Evolutionary conservation across 805 yeast genomes (phyloP).

Genomic region (Saturnispora hagleri): DNA sequence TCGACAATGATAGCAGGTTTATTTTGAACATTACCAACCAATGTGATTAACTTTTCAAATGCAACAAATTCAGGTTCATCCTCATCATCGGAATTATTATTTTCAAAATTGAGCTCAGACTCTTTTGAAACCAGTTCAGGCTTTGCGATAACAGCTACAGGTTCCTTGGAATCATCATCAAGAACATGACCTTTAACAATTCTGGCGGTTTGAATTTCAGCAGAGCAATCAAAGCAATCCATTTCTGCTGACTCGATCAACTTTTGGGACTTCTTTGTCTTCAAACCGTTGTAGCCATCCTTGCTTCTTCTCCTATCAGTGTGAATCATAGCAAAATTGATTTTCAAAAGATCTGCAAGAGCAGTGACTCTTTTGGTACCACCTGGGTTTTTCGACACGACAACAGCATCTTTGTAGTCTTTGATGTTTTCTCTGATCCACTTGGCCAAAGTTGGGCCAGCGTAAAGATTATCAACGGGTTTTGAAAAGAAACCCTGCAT

Average conservation of each 20-base stretch:
- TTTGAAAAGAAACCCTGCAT: conserved; percentile 98
- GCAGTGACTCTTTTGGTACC: conserved; percentile 98
- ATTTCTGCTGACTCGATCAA: conserved; percentile 31
- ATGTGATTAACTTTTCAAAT: conserved; percentile 82
- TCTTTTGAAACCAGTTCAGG: conserved; percentile 19
- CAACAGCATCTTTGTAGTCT: conserved; percentile 82
- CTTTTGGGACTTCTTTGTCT: conserved; percentile 35
- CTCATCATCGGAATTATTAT: conserved; percentile 80
- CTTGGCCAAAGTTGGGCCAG: conserved; percentile 91
- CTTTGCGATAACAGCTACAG: conserved; percentile 8
- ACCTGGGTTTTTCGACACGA: conserved; percentile 98
- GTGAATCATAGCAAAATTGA: conserved; percentile 97
- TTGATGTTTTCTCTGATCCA: conserved; percentile 91
- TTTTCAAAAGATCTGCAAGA: conserved; percentile 90
- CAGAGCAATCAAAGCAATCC: conserved; percentile 59
- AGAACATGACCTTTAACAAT: conserved; percentile 96
- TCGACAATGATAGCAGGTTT: conserved; percentile 91
- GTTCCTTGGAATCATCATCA: conserved; percentile 45
- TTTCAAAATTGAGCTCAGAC: conserved; percentile 43
- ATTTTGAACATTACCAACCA: conserved; percentile 91
- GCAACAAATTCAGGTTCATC: conserved; percentile 56
- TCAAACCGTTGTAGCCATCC: conserved; percentile 38
- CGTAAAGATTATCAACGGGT: conserved; percentile 94
- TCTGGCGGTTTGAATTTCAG: conserved; percentile 90
- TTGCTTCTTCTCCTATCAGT: conserved; percentile 91